Evolutionary conservation across 805 yeast species (phyloP).

Genomic region (Starmerella stellata): DNA sequence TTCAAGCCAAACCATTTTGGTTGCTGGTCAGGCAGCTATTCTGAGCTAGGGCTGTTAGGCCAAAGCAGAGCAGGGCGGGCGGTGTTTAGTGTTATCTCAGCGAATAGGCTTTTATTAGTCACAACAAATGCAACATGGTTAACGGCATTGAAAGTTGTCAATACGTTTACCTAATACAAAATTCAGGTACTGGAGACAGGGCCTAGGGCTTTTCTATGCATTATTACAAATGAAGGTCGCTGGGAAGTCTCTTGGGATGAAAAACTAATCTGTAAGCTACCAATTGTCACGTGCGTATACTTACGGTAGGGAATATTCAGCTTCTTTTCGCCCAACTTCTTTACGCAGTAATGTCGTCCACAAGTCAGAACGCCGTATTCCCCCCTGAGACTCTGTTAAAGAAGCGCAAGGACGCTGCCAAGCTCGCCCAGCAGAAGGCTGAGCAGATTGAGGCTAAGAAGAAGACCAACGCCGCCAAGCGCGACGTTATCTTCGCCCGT

Average conservation of each 20-base stretch:
- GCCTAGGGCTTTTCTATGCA: neutral
- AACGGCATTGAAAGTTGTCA: too few relatives aligned
- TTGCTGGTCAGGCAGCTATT: too few relatives aligned
- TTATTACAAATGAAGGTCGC: neutral
- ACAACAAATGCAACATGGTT: too few relatives aligned
- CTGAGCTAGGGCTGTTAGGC: too few relatives aligned
- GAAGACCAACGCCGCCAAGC: slow-evolving; percentile 22
- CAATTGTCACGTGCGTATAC: neutral
- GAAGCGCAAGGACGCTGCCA: slow-evolving; percentile 40
- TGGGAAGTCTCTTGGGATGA: neutral
- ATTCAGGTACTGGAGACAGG: too few relatives aligned
- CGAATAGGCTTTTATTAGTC: too few relatives aligned
- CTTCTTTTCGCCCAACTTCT: slow-evolving; percentile 1
- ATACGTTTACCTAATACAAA: too few relatives aligned
- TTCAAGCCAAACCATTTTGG: too few relatives aligned
- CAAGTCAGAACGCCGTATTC: slow-evolving; percentile 17
- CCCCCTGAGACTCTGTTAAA: slow-evolving; percentile 43
- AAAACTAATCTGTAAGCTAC: neutral
- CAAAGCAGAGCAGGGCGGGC: too few relatives aligned
- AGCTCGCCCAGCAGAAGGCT: slow-evolving; percentile 38
- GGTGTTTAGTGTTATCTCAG: too few relatives aligned
- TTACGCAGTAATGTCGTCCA: slow-evolving; percentile 6
- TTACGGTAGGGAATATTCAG: neutral
- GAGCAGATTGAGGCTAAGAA: slow-evolving; percentile 29
- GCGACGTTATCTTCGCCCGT: slow-evolving; percentile 61